These are phyloP conservation scores for Colletotrichum ledebouriae DNA, from an alignment of 2,329 filamentous ascomycete species.

Conservation along the genomic window DNA sequence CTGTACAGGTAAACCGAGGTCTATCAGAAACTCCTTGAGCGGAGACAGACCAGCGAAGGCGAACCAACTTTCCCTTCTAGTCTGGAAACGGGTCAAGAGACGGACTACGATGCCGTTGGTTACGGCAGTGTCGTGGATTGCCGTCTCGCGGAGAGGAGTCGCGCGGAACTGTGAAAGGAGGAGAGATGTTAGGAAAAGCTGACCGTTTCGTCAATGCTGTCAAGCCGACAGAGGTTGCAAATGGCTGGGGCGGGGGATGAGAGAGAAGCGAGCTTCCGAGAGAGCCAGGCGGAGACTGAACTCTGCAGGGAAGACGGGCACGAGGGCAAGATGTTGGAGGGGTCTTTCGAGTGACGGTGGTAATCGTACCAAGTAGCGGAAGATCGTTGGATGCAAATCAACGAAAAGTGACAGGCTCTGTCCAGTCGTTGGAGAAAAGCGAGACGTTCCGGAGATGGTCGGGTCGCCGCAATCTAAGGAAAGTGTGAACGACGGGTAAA, in stretches of 20 bases:
- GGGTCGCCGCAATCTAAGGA: constrained; percentile 39
- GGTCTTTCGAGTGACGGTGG: constrained; percentile 16
- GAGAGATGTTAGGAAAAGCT: constrained; percentile 14
- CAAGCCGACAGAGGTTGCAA: constrained; percentile 13
- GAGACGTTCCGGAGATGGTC: constrained; percentile 34
- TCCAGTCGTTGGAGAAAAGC: constrained; percentile 5
- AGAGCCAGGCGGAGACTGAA: constrained; percentile 24
- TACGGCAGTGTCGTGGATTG: constrained; percentile 12
- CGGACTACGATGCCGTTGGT: constrained; percentile 13
- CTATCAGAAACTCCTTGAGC: constrained; percentile 33
- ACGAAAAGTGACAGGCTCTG: constrained; percentile 11
- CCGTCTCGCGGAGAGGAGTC: constrained; percentile 16
- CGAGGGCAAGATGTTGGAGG: constrained; percentile 16
- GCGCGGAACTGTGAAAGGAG: neutral
- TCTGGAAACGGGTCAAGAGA: constrained; percentile 13
- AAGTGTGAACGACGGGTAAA: constrained; percentile 41
- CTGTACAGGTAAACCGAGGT: constrained; percentile 33
- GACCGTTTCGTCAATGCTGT: constrained; percentile 9
- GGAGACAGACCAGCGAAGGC: constrained; percentile 52
- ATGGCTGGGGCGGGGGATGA: constrained; percentile 23
- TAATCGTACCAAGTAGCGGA: constrained; percentile 25
- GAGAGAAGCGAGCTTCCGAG: constrained; percentile 12
- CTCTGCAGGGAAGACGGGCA: constrained; percentile 1
- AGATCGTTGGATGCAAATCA: constrained; percentile 28
- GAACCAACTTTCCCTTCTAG: constrained; percentile 53